Evolutionary conservation across 2,329 filamentous ascomycete species (phyloP).

Genomic region (Neonectria coccinea): DNA sequence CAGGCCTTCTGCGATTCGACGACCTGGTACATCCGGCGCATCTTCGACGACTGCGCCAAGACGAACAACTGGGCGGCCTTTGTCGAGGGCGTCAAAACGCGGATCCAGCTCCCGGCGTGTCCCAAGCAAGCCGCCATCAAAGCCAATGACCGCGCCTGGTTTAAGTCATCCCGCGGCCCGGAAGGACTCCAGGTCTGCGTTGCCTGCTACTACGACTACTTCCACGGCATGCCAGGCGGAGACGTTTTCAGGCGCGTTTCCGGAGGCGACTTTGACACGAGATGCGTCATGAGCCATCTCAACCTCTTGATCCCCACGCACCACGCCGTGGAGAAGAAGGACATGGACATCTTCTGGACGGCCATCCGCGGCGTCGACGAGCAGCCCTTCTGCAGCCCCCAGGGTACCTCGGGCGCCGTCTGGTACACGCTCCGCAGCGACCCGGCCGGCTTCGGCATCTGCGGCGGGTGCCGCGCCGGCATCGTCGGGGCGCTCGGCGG

Average conservation of each 20-base stretch:
- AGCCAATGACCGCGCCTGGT: constrained; percentile 49
- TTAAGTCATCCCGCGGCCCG: constrained; percentile 43
- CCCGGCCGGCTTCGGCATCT: constrained; percentile 51
- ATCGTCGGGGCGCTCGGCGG: constrained; percentile 49
- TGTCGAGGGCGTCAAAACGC: constrained; percentile 44
- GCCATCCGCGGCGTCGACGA: constrained; percentile 43
- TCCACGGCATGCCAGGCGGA: constrained; percentile 48
- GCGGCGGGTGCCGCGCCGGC: constrained; percentile 50
- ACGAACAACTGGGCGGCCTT: constrained; percentile 51
- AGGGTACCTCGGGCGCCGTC: constrained; percentile 45
- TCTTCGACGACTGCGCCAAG: constrained; percentile 43
- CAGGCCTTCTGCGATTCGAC: constrained; percentile 49
- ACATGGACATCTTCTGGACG: constrained; percentile 51
- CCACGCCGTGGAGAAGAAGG: constrained; percentile 45
- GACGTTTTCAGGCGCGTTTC: constrained; percentile 37
- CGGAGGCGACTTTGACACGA: constrained; percentile 34
- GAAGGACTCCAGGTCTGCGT: constrained; percentile 49
- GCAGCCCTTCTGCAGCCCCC: constrained; percentile 47
- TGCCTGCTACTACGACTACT: constrained; percentile 54
- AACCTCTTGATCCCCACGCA: constrained; percentile 48
- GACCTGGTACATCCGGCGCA: constrained; percentile 46
- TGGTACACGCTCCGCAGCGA: constrained; percentile 53
- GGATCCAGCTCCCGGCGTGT: constrained; percentile 46
- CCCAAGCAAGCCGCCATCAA: constrained; percentile 37
- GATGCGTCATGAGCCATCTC: constrained; percentile 48